Evolutionary conservation across 78 protist genomes (phyloP), one percentile per base, ranked within the genome.

Genomic region (Guillardia theta): DNA sequence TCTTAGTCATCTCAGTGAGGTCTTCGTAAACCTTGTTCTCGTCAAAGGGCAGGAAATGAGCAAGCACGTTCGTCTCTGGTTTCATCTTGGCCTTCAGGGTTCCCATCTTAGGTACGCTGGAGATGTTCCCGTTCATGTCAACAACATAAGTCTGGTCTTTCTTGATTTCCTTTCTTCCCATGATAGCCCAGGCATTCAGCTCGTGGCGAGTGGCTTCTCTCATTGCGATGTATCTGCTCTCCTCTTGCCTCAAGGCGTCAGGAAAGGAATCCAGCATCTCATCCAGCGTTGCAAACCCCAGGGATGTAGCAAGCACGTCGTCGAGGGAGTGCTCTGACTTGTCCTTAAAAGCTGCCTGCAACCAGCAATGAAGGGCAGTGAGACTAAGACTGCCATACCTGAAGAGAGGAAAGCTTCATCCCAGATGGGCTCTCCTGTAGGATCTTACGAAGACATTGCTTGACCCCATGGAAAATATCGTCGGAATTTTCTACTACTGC

Each of bases 201-300:
- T 70, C 83, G 83, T 70, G 83, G 36, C 83, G 83, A 15, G 83
- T 70, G 83, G 83, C 83, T 6, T 70, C 83, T 3, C 83, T 36
- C 83, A 70, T 70, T 24, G 46, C 83, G 8, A 70, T 43, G 78
- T 5, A 70, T 24, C 83, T 24, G 83, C 36, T 43, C n/a, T 33
- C 83, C n/a, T 70, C 83, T 12, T 43, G 22, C 46, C 83, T 36
- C 41, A 18, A 36, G 41, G 83, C 83, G 83, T 70, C 83, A 6
- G 83, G 83, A 24, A 70, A 36, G 45, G 1, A 22, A 1, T 15
- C 83, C 46, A 70, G 6, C 83, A 70, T 36, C 36, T 18, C 12
- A 15, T 70, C 83, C 27, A 70, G 45, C 46, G 27, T 33, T 15
- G 5, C 1, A 43, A 22, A 70, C 41, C 83, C 83, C n/a, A 33